Percentiles rank a stretch among this genome's conserved stretches.
These are phyloP conservation scores for Mitragyna speciosa DNA, from an alignment of 257 asterid genomes.

Conservation along the genomic window DNA sequence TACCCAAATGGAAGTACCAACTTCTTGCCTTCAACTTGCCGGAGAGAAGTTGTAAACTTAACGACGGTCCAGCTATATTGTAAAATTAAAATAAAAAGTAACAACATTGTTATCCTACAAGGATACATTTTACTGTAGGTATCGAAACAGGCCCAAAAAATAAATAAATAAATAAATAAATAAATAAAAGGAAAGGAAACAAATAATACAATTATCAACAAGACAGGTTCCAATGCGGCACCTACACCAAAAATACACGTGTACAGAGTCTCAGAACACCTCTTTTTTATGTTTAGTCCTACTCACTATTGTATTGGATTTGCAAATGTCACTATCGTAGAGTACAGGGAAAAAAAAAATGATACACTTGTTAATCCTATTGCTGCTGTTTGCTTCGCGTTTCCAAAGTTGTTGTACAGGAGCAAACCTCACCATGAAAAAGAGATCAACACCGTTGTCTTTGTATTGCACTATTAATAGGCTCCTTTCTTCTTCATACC, in stretches of 20 bases:
- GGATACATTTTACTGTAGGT: background rate
- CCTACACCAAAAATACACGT: background rate
- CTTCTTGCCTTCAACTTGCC: background rate
- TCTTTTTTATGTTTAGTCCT: background rate
- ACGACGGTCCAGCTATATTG: background rate
- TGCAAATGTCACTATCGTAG: background rate
- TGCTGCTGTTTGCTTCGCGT: background rate
- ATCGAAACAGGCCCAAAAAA: background rate
- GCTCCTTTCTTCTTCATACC: background rate
- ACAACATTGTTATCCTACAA: too few species aligned
- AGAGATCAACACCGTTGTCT: background rate
- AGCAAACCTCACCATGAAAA: background rate
- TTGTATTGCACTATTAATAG: background rate
- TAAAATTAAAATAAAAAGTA: too few species aligned
- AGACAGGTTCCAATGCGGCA: background rate
- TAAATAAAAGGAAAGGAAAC: too few species aligned
- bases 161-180: too few species aligned
- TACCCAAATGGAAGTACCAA: too few species aligned
- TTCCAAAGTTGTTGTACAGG: background rate
- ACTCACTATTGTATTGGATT: background rate
- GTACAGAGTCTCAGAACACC: background rate
- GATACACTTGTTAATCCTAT: background rate
- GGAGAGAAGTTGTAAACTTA: background rate
- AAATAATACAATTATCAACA: background rate
- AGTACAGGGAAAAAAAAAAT: slow-evolving; percentile 3